Evolutionary conservation across 352 stramenopile species (phyloP).

Genomic region (Globisporangium barbulae): DNA sequence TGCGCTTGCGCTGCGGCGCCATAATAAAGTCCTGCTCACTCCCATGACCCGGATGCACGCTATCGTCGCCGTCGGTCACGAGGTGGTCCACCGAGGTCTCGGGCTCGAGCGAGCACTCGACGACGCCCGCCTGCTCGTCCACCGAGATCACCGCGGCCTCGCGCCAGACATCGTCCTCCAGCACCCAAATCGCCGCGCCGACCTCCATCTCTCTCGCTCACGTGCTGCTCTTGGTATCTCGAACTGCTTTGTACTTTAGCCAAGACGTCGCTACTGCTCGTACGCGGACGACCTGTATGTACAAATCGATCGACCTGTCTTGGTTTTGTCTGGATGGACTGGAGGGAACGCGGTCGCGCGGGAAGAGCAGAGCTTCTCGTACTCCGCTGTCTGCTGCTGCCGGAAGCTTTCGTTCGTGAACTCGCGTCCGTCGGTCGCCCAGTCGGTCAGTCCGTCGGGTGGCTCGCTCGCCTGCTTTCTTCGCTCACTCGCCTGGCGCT

Average conservation of each 20-base stretch:
- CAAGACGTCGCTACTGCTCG: too few relatives aligned
- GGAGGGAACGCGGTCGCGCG: background rate
- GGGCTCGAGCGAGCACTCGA: constrained; percentile 57
- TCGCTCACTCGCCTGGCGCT: background rate
- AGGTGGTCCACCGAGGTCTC: constrained; percentile 38
- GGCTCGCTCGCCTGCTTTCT: background rate
- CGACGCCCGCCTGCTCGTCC: constrained; percentile 32
- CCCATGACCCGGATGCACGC: constrained; percentile 21
- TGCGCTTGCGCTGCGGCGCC: constrained; percentile 33
- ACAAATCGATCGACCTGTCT: background rate
- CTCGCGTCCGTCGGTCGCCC: background rate
- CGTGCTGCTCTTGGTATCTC: background rate
- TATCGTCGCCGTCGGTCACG: constrained; percentile 23
- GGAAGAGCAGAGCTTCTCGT: background rate
- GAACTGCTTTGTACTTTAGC: background rate
- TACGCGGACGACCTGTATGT: too few relatives aligned
- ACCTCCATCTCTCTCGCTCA: constrained; percentile 48
- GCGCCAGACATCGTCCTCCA: constrained; percentile 66
- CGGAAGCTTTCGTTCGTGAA: background rate
- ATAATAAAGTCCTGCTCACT: constrained; percentile 41
- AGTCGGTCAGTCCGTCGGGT: background rate
- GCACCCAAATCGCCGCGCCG: constrained; percentile 72
- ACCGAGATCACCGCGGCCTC: constrained; percentile 57
- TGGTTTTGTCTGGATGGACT: background rate
- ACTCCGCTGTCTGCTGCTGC: background rate